Evolutionary conservation across 139 green algal genomes (phyloP).

Genomic region (Asterochloris sp.): DNA sequence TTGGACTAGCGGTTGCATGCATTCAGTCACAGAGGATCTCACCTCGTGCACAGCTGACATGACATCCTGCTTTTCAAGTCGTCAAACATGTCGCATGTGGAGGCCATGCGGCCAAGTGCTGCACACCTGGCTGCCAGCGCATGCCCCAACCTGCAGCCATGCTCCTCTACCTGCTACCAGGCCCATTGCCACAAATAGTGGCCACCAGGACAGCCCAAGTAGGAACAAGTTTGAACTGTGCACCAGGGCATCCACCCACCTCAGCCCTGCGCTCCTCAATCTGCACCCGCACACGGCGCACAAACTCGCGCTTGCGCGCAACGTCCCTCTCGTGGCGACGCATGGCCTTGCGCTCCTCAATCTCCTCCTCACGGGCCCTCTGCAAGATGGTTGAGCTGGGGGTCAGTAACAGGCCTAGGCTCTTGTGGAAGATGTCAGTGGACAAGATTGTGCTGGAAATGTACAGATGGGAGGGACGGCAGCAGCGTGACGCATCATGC

Average conservation of each 20-base stretch:
- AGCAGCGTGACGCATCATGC: background rate
- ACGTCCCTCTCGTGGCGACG: constrained; percentile 56
- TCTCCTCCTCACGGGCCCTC: constrained; percentile 27
- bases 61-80: too few relatives aligned
- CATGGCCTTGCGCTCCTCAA: constrained; percentile 54
- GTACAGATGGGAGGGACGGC: too few relatives aligned
- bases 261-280: constrained; percentile 45
- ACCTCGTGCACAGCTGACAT: too few relatives aligned
- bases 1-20: too few relatives aligned
- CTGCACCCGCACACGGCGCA: constrained; percentile 58
- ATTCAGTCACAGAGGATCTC: too few relatives aligned
- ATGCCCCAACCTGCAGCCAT: background rate
- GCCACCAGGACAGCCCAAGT: background rate
- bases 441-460: too few relatives aligned
- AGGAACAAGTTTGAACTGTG: background rate
- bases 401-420: too few relatives aligned
- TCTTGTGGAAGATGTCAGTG: too few relatives aligned
- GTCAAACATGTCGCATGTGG: background rate
- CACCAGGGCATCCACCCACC: constrained; percentile 4
- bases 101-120: background rate
- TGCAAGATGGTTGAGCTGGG: background rate
- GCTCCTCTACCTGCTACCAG: background rate
- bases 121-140: background rate
- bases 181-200: background rate
- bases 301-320: constrained; percentile 70